Base-by-base conservation (phyloP, 441 rosid species). In the Bruguiera hainesii region DNA sequence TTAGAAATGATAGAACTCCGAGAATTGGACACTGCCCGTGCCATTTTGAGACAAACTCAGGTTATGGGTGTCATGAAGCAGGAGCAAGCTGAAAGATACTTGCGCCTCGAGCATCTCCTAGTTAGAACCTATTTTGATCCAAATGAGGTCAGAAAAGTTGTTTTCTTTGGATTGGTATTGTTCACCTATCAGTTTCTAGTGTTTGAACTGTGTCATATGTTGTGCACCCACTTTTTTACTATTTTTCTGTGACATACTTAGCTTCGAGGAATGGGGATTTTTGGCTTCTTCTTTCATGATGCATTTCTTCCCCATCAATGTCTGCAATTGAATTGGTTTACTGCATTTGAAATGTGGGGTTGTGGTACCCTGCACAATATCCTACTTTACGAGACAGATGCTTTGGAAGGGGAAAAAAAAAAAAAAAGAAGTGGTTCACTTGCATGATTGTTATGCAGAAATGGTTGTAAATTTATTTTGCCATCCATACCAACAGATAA, bases 41-140 rank as follows among this genome's bases (percentile, higher is more conserved):
- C 99, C 69, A 87, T 96, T 78, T 77, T 96, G 77, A 85, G 93
- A 84, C 98, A 96, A 77, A 96, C 99, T 58, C 98, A 93, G 78
- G 99, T 90, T 63, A 96, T 96, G 99, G 95, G 98, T 71, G 90
- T 91, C 70, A 89, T 96, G 99, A 96, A 96, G 84, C 99, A 96
- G 84, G 99, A 96, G 85, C 96, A 93, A 77, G 94, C 99, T n/a
- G 98, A 91, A 69, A 85, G 99, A 84, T 93, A 93, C 83, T 80
- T 96, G 91, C 80, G 87, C 63, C 97, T 93, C 56, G 98, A 96
- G 80, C 98, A 96, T 84, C 96, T 93, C 63, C 83, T 96, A 56
- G 98, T 96, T 72, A 86, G 97, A 81, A 88, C 98, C 56, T 96
- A 96, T 73, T 96, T 93, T 79, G 98, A 96, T 81, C 98, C 99